Evolutionary conservation across 495 filamentous ascomycete species (phyloP).

Genomic region (Clohesyomyces aquaticus): DNA sequence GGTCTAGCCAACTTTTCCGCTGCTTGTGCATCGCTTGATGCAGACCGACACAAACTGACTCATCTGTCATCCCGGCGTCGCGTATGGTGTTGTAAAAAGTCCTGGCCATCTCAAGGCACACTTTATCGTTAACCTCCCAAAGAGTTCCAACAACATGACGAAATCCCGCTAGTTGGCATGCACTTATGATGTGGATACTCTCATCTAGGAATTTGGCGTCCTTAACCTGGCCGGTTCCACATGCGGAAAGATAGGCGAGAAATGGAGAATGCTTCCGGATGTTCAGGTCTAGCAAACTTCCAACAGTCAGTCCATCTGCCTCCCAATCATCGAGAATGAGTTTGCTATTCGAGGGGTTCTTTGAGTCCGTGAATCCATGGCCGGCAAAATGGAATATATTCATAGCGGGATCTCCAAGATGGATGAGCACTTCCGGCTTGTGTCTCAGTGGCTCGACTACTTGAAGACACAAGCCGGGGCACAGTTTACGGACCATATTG

Average conservation of each 20-base stretch:
- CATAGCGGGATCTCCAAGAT: too few relatives aligned
- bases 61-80: too few relatives aligned
- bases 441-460: too few relatives aligned
- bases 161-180: slow-evolving; percentile 47
- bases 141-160: slow-evolving; percentile 42
- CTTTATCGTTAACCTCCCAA: slow-evolving; percentile 36
- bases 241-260: slow-evolving; percentile 48
- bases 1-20: too few relatives aligned
- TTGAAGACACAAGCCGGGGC: too few relatives aligned
- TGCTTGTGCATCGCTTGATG: too few relatives aligned
- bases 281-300: slow-evolving; percentile 19
- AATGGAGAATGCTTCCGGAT: slow-evolving; percentile 26
- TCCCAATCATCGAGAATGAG: too few relatives aligned
- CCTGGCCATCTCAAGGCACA: slow-evolving; percentile 24
- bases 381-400: slow-evolving; percentile 40
- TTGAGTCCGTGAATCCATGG: slow-evolving; percentile 36
- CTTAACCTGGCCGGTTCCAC: slow-evolving; percentile 30
- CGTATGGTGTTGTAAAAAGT: too few relatives aligned
- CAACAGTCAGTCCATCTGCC: background rate
- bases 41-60: too few relatives aligned
- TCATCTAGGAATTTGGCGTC: slow-evolving; percentile 41
- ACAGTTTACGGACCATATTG: too few relatives aligned
- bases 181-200: slow-evolving; percentile 44
- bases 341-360: slow-evolving; percentile 37
- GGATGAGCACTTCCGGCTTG: too few relatives aligned